Conservation (phyloP, 179 eudicot species). For the Corrigiola litoralis region DNA sequence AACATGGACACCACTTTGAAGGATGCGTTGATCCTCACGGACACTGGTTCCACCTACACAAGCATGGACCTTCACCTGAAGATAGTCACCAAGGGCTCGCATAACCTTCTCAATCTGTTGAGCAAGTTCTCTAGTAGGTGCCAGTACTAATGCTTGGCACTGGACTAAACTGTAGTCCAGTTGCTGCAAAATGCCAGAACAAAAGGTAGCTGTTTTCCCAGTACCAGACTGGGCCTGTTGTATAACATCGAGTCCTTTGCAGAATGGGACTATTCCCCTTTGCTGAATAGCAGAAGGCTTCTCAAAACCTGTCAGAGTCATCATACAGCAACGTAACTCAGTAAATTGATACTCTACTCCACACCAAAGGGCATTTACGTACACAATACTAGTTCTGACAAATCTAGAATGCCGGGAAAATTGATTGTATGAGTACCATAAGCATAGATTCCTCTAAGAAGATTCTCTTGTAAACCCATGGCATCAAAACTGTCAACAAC, state of each 20-base stretch:
- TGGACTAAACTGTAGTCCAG: constrained; percentile 38
- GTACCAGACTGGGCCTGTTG: constrained; percentile 63
- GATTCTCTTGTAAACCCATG: constrained; percentile 46
- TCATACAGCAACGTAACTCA: background rate
- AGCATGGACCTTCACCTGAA: constrained; percentile 52
- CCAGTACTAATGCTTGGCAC: constrained; percentile 52
- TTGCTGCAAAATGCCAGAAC: constrained; percentile 49
- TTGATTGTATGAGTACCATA: constrained; percentile 18
- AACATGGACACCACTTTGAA: constrained; percentile 43
- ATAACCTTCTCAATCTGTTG: constrained; percentile 59
- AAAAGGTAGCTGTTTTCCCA: constrained; percentile 54
- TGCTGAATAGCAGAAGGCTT: constrained; percentile 56
- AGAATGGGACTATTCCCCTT: constrained; percentile 52
- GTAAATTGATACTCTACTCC: no score
- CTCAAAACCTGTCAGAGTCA: constrained; percentile 30
- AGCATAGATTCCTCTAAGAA: constrained; percentile 40
- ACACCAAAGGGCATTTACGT: no score
- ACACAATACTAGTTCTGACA: no score
- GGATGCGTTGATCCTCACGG: constrained; percentile 50
- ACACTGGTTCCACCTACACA: constrained; percentile 56
- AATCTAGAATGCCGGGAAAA: background rate
- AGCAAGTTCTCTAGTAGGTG: constrained; percentile 57
- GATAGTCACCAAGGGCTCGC: constrained; percentile 63
- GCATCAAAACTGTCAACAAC: constrained; percentile 41
- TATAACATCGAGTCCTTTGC: constrained; percentile 47